These are phyloP conservation scores for Candida morakotiae DNA, from an alignment of 805 yeast species.

Conservation along the genomic window DNA sequence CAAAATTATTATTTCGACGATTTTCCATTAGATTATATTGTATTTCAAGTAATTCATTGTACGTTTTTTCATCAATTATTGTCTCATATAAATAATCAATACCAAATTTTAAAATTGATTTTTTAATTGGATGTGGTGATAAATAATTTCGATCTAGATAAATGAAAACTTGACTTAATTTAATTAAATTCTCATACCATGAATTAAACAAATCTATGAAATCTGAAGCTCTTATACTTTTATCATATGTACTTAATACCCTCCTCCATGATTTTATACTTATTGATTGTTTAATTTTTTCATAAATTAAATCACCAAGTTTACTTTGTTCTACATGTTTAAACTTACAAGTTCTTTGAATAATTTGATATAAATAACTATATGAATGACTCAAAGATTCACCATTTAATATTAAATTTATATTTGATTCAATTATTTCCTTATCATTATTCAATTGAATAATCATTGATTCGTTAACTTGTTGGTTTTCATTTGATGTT, in stretches of 20 bases:
- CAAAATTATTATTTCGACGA: not conserved
- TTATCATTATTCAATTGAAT: not conserved
- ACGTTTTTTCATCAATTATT: constrained; percentile 2
- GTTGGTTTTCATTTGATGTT: not conserved
- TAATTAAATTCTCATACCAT: constrained; percentile 22
- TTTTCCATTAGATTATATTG: constrained; percentile 11
- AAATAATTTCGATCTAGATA: constrained; percentile 35
- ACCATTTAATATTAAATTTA: constrained; percentile 18
- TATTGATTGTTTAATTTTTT: constrained; percentile 5
- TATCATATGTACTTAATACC: not conserved
- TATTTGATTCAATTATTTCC: not conserved
- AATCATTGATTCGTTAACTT: not conserved
- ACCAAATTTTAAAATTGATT: constrained; percentile 23
- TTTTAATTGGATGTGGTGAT: constrained; percentile 25
- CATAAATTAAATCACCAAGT: constrained; percentile 16
- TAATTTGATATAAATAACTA: constrained; percentile 21
- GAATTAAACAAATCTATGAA: constrained; percentile 14
- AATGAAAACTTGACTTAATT: constrained; percentile 27
- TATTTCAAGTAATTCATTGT: constrained; percentile 7
- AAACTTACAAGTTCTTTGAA: constrained; percentile 28
- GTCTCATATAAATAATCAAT: constrained; percentile 8
- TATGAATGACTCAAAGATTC: constrained; percentile 16
- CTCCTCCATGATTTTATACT: not conserved
- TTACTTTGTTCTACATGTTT: constrained; percentile 31
- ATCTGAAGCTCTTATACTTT: not conserved